Conservation (phyloP, 306 rosid species). For the Castanea sativa region DNA sequence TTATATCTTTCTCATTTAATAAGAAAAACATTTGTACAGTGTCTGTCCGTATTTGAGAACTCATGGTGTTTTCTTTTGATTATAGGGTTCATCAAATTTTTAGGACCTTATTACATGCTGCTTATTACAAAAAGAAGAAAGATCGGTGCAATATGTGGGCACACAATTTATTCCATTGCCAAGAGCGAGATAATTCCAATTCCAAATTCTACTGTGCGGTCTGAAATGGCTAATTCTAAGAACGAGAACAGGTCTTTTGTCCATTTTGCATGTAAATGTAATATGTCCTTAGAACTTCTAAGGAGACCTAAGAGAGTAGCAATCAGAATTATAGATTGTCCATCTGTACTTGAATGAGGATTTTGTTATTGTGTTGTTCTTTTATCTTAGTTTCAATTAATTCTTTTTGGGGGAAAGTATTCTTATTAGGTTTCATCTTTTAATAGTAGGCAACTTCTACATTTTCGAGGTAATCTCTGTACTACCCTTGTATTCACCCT, state of each 20-base stretch:
- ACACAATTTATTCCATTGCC: constrained; percentile 65
- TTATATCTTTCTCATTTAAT: constrained; percentile 17
- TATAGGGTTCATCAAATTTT: constrained; percentile 87
- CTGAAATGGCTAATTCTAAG: constrained; percentile 83
- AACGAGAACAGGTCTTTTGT: constrained; percentile 99
- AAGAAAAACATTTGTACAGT: neutral
- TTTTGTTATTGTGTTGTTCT: constrained; percentile 31
- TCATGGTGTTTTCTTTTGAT: constrained; percentile 32
- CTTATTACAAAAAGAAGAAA: constrained; percentile 81
- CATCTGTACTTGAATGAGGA: constrained; percentile 53
- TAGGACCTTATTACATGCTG: constrained; percentile 93
- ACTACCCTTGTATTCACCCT: constrained; percentile 43
- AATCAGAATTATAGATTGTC: constrained; percentile 45
- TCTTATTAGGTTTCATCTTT: constrained; percentile 39
- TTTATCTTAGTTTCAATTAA: constrained; percentile 34
- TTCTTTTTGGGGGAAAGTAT: constrained; percentile 30
- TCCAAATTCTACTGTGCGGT: constrained; percentile 73
- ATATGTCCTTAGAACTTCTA: constrained; percentile 57
- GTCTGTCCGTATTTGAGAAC: constrained; percentile 17
- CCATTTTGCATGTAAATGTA: constrained; percentile 88
- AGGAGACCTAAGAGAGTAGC: constrained; percentile 58
- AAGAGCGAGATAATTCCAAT: constrained; percentile 85
- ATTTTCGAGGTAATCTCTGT: constrained; percentile 43
- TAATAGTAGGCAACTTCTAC: constrained; percentile 40
- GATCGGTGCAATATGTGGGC: constrained; percentile 88